These are phyloP conservation scores for Suillus fuscotomentosus DNA, from an alignment of 768 basidiomycete species.

Conservation along the genomic window DNA sequence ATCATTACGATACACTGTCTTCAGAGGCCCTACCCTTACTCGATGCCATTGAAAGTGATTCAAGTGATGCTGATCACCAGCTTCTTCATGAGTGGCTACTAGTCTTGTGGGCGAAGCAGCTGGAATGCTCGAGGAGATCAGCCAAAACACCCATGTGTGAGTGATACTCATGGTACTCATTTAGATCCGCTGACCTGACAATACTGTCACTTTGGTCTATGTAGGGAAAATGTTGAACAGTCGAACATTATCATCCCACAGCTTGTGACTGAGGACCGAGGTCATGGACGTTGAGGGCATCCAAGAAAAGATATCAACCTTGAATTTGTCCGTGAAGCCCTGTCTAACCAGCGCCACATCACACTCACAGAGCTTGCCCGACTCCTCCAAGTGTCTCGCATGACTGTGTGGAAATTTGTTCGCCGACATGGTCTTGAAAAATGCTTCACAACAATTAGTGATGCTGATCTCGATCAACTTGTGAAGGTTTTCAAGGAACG, in stretches of 20 bases:
- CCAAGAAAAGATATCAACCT: slow-evolving; percentile 9
- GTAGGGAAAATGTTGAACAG: too few species aligned
- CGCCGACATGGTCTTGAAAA: background rate
- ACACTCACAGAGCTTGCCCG: too few species aligned
- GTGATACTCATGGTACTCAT: background rate
- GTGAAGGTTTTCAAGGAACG: too few species aligned
- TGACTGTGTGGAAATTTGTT: background rate
- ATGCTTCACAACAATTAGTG: too few species aligned
- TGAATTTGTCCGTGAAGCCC: background rate
- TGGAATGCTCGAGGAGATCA: background rate
- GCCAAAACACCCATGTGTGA: background rate
- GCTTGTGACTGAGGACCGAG: background rate
- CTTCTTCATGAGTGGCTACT: background rate
- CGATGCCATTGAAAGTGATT: background rate
- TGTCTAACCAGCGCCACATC: too few species aligned
- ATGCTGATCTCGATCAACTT: too few species aligned
- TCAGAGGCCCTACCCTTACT: background rate
- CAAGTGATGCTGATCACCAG: background rate
- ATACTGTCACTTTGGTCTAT: too few species aligned
- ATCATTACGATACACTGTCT: background rate
- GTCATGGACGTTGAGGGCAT: slow-evolving; percentile 1
- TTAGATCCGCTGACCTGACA: too few species aligned
- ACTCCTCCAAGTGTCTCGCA: background rate
- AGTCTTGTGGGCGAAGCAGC: background rate
- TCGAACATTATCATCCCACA: slow-evolving; percentile 2